Conservation (phyloP, 2,329 filamentous ascomycete species). For the Apiospora koreana region DNA sequence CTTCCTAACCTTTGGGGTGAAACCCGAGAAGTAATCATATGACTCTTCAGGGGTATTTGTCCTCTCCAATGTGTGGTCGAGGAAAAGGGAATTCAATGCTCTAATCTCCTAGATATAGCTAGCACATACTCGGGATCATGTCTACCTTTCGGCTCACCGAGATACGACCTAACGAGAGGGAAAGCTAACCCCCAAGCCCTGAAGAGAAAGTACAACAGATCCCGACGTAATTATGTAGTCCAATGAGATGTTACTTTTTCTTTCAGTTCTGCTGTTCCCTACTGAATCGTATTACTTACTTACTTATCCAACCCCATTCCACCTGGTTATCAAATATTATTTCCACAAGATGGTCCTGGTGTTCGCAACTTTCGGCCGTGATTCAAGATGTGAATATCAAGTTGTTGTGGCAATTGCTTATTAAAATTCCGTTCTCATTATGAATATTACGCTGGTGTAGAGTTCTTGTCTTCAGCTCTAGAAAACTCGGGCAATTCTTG, state of each 20-base stretch:
- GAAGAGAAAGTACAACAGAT: neutral
- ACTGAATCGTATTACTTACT: no score
- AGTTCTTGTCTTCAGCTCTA: neutral
- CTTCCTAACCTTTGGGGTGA: constrained; percentile 28
- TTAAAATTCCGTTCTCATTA: neutral
- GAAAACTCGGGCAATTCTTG: neutral
- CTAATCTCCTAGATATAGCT: neutral
- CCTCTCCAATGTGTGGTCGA: neutral
- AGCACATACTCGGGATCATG: neutral
- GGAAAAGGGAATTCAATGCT: neutral
- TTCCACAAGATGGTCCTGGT: no score
- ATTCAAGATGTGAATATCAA: neutral
- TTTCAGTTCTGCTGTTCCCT: no score
- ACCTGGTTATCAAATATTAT: neutral
- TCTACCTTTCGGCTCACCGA: neutral
- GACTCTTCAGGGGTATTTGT: neutral
- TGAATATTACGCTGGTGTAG: neutral
- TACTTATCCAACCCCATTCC: no score
- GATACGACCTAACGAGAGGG: no score
- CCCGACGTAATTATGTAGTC: neutral
- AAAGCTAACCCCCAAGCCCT: neutral
- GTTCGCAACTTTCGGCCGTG: no score
- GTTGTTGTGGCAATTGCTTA: neutral
- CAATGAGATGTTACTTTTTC: neutral
- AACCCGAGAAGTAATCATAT: neutral